phyloP scores from a whole-genome alignment of 495 filamentous ascomycete genomes.

The Tuber melanosporum region DNA sequence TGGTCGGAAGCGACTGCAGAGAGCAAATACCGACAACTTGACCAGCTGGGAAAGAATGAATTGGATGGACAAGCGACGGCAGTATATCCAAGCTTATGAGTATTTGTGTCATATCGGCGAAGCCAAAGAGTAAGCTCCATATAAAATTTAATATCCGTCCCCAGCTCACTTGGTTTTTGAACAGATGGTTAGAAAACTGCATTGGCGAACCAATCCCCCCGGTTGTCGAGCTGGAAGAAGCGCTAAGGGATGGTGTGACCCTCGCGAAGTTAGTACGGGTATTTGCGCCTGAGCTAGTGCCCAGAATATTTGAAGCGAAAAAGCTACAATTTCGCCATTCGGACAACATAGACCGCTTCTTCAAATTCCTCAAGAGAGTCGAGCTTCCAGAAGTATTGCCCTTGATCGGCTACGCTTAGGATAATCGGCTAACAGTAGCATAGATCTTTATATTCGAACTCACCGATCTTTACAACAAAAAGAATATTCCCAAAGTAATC shows the following conservation, averaged over 20 bases:
- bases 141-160: not conserved
- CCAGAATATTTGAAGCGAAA: slow-evolving; percentile 75
- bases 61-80: slow-evolving; percentile 98
- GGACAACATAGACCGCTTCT: slow-evolving; percentile 93
- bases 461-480: slow-evolving; percentile 98
- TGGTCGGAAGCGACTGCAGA: slow-evolving; percentile 74
- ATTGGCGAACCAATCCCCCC: slow-evolving; percentile 84
- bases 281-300: slow-evolving; percentile 64
- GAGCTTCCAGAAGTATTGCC: slow-evolving; percentile 68
- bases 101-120: slow-evolving; percentile 99
- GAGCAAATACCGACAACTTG: slow-evolving; percentile 55
- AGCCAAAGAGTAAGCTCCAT: slow-evolving; percentile 63
- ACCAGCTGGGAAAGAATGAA: slow-evolving; percentile 74
- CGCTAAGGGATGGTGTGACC: slow-evolving; percentile 84
- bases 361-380: slow-evolving; percentile 85
- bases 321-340: slow-evolving; percentile 92
- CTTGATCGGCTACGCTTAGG: not conserved
- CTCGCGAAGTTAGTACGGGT: slow-evolving; percentile 94
- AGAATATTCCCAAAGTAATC: slow-evolving; percentile 98
- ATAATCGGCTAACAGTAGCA: slow-evolving; percentile 15
- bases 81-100: slow-evolving; percentile 95
- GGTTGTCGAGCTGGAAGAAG: slow-evolving; percentile 94
- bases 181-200: slow-evolving; percentile 84
- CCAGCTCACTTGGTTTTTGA: slow-evolving; percentile 12
- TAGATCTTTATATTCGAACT: slow-evolving; percentile 91